These are phyloP conservation scores for Zanthoxylum bungeanum DNA, from an alignment of 345 rosid species.

Conservation along the genomic window DNA sequence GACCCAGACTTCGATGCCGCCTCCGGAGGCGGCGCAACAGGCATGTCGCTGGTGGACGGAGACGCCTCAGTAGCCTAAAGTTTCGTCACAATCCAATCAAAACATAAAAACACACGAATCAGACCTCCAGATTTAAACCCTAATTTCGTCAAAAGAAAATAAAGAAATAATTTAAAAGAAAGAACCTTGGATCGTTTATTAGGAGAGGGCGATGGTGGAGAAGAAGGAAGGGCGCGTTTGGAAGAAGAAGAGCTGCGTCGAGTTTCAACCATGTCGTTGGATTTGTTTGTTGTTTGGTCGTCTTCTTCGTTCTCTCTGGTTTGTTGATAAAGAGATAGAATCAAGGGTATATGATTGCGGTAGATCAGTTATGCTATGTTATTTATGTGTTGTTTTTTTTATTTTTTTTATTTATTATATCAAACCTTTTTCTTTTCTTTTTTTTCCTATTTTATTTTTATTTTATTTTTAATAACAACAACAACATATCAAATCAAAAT, in stretches of 20 bases:
- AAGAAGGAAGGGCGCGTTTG: slow-evolving; percentile 68
- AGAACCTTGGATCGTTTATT: slow-evolving; percentile 79
- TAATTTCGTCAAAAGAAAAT: neutral
- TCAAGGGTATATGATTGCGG: too few relatives aligned
- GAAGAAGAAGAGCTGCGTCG: slow-evolving; percentile 84
- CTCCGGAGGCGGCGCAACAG: slow-evolving; percentile 23
- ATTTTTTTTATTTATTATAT: too few relatives aligned
- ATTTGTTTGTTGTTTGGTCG: neutral
- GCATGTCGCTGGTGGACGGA: slow-evolving; percentile 45
- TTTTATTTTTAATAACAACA: too few relatives aligned
- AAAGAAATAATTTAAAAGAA: neutral
- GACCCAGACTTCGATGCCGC: slow-evolving; percentile 47
- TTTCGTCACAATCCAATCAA: slow-evolving; percentile 23
- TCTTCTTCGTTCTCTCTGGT: neutral
- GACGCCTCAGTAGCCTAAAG: slow-evolving; percentile 58
- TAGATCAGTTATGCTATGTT: too few relatives aligned
- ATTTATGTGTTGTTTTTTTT: too few relatives aligned
- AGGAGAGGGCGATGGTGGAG: slow-evolving; percentile 44
- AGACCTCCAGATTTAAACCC: slow-evolving; percentile 24
- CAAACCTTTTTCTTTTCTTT: too few relatives aligned
- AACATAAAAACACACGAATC: neutral
- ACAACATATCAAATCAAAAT: too few relatives aligned
- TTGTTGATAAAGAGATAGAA: too few relatives aligned
- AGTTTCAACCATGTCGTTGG: slow-evolving; percentile 84
- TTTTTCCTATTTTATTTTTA: too few relatives aligned